Base-by-base conservation (phyloP, 805 yeast genomes). In the Kluyveromyces starmeri region DNA sequence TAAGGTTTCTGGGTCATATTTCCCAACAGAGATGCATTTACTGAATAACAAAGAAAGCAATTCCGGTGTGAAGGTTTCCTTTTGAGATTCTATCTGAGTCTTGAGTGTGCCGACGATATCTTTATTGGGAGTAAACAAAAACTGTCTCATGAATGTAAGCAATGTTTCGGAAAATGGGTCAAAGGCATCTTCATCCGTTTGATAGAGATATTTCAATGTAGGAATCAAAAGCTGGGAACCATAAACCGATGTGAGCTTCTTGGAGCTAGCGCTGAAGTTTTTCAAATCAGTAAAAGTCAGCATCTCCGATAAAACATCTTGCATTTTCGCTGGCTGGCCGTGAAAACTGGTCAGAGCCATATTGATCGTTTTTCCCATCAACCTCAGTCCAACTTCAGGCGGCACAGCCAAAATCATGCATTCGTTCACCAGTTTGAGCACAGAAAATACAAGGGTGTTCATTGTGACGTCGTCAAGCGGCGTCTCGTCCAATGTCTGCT, bases 1-100 rank as follows among this genome's bases (percentile, higher is more conserved):
- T 28, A 78, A 32, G 31, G 45, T 42, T 10, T 32, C 32, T 14
- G 55, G 47, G 17, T 53, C 42, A 13, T 40, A 34, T 36, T 48
- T 55, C 1, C 56, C 44, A 20, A 52, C 27, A 20, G 38, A 46
- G n/a, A 48, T 41, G 3, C 51, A 46, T 24, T 40, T 46, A 7
- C 40, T 37, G 39, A 47, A 56, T 10, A 55, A 21, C 5, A 39
- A 16, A 4, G 39, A 36, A 4, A 47, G 39, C 18, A 36, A 34
- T 5, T 40, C 33, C 2, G 33, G 25, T 7, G 38, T 32, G 12
- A 54, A 31, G 1, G 31, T 30, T 3, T 13, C 7, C 13, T 36
- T 28, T 23, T 41, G 38, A 7, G 28, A 37, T 13, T 39, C 35
- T 15, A 49, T 36, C 34, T 54, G 51, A n/a, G 30, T 41, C 32